These are phyloP conservation scores for Aurifilum marmelostoma DNA, from an alignment of 2,329 filamentous ascomycete species.

Conservation along the genomic window DNA sequence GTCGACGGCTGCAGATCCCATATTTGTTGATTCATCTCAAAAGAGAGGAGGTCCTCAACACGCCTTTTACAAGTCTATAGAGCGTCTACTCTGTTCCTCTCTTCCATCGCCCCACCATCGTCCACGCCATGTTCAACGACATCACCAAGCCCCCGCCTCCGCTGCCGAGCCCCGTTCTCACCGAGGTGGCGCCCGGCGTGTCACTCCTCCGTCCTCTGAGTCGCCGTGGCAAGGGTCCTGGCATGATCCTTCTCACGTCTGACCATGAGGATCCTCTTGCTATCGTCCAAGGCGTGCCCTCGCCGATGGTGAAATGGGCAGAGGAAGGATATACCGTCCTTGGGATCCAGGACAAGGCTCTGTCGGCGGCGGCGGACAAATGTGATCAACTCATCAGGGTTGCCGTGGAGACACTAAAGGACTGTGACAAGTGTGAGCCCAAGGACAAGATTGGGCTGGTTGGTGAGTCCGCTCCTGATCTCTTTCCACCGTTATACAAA, in stretches of 20 bases:
- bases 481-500: no score
- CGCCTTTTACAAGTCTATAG: background rate
- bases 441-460: constrained; percentile 28
- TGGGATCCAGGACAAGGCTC: constrained; percentile 23
- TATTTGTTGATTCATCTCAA: background rate
- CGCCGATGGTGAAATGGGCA: constrained; percentile 27
- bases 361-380: constrained; percentile 4
- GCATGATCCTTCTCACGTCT: constrained; percentile 33
- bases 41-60: background rate
- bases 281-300: constrained; percentile 23
- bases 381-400: constrained; percentile 1
- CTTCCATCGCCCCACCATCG: background rate
- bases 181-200: constrained; percentile 18
- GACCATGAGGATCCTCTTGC: constrained; percentile 24
- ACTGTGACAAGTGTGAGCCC: constrained; percentile 27
- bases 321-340: constrained; percentile 30
- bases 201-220: constrained; percentile 33
- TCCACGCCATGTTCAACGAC: constrained; percentile 23
- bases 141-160: constrained; percentile 27
- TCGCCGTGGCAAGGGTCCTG: constrained; percentile 36
- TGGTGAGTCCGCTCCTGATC: constrained; percentile 12
- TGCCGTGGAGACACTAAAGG: constrained; percentile 18
- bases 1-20: background rate
- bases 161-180: constrained; percentile 25
- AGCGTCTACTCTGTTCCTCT: background rate